Percentiles rank a stretch among this genome's conserved stretches.
Evolutionary conservation across 1,139 yeast species (phyloP).

Genomic region (Kodamaea derodonti): DNA sequence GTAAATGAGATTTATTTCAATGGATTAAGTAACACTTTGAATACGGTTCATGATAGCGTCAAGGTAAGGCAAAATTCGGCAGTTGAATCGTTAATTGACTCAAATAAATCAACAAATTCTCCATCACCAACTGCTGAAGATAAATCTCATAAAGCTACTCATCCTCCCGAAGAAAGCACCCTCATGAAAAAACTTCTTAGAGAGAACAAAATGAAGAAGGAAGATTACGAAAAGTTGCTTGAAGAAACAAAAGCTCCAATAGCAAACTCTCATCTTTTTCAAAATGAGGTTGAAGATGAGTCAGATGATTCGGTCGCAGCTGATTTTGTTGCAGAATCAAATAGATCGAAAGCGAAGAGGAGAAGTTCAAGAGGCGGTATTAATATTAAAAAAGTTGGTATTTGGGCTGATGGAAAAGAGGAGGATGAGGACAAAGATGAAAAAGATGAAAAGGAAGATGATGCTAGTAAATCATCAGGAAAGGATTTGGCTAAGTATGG

Average conservation of each 20-base stretch:
- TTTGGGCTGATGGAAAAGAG: background rate
- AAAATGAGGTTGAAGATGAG: conserved; percentile 26
- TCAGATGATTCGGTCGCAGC: conserved; percentile 8
- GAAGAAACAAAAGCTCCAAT: conserved; percentile 24
- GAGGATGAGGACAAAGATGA: conserved; percentile 3
- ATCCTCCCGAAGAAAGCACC: conserved; percentile 14
- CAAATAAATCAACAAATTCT: conserved; percentile 3
- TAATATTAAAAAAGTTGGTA: conserved; percentile 10
- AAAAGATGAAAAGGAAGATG: conserved; percentile 2
- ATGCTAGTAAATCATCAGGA: background rate
- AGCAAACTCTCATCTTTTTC: conserved; percentile 25
- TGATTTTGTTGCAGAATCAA: conserved; percentile 2
- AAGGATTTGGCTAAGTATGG: too few relatives aligned
- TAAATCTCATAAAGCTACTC: background rate
- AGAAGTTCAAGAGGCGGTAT: conserved; percentile 28
- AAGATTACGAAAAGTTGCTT: conserved; percentile 24
- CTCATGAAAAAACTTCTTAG: conserved; percentile 29
- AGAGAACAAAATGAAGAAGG: conserved; percentile 22
- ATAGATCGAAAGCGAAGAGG: conserved; percentile 17
- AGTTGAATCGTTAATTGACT: background rate
- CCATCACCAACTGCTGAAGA: conserved; percentile 8
- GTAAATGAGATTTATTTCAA: conserved; percentile 38
- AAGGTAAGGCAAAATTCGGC: conserved; percentile 3
- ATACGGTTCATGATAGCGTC: conserved; percentile 15
- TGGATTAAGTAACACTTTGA: conserved; percentile 24